Evolutionary conservation across 768 basidiomycete species (phyloP).

Genomic region (Trametopsis cervina): DNA sequence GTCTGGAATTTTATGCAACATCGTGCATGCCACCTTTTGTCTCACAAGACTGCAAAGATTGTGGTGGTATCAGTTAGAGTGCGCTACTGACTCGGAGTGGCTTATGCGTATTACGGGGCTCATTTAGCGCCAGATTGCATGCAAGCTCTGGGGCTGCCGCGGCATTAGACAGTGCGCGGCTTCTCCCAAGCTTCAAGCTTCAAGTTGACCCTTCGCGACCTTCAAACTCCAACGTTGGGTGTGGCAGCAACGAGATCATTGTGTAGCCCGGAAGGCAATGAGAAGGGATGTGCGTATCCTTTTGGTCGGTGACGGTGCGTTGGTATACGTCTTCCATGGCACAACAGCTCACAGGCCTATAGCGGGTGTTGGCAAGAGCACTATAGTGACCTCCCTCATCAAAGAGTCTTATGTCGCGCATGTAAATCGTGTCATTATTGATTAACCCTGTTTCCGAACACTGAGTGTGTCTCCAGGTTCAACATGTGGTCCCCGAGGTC

Average conservation of each 20-base stretch:
- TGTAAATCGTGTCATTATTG: conserved; percentile 33
- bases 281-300: conserved; percentile 91
- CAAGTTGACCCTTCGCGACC: conserved; percentile 5
- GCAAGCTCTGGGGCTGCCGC: too few species aligned
- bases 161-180: too few species aligned
- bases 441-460: conserved; percentile 2
- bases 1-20: conserved; percentile 30
- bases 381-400: conserved; percentile 93
- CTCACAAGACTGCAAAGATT: too few species aligned
- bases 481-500: conserved; percentile 92
- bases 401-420: conserved; percentile 91
- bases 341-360: conserved; percentile 4
- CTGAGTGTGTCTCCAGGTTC: conserved; percentile 50
- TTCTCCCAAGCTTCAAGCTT: neutral
- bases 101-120: too few species aligned
- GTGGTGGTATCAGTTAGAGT: too few species aligned
- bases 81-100: too few species aligned
- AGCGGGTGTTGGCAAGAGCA: conserved; percentile 99
- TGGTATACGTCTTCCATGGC: neutral
- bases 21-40: neutral
- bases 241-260: conserved; percentile 1
- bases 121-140: too few species aligned
- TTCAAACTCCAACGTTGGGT: conserved; percentile 6
- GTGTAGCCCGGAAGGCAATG: conserved; percentile 37
- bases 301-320: conserved; percentile 87